Conservation (phyloP, 768 basidiomycete genomes). For the Mycena vulgaris region DNA sequence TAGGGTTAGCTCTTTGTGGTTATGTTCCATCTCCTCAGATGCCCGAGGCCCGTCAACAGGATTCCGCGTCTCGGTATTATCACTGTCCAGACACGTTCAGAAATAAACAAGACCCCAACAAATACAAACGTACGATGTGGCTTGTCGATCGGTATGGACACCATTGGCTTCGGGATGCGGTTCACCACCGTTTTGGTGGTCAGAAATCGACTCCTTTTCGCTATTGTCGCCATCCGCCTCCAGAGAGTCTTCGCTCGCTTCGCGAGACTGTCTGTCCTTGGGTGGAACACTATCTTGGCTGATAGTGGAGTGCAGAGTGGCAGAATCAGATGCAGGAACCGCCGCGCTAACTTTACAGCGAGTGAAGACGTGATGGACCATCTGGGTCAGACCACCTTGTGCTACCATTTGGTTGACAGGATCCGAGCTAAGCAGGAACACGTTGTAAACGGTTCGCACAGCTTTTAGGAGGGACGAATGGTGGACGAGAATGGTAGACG, state of each 20-base stretch:
- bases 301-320: slow-evolving; percentile 30
- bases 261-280: slow-evolving; percentile 17
- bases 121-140: slow-evolving; percentile 16
- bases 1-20: slow-evolving; percentile 67
- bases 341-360: slow-evolving; percentile 70
- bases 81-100: slow-evolving; percentile 41
- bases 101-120: slow-evolving; percentile 2
- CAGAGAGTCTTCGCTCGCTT: slow-evolving; percentile 26
- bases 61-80: slow-evolving; percentile 53
- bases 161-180: slow-evolving; percentile 14
- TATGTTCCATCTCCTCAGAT: slow-evolving; percentile 46
- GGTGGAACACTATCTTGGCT: slow-evolving; percentile 38
- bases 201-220: slow-evolving; percentile 9
- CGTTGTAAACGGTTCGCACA: slow-evolving; percentile 97
- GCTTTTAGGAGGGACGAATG: slow-evolving; percentile 97
- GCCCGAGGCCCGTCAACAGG: slow-evolving; percentile 52
- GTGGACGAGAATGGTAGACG: slow-evolving; percentile 89
- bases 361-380: slow-evolving; percentile 97
- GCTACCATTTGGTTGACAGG: slow-evolving; percentile 98
- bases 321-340: slow-evolving; percentile 41
- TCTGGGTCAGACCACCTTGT: slow-evolving; percentile 97
- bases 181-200: slow-evolving; percentile 22
- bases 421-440: slow-evolving; percentile 93
- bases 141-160: not conserved
- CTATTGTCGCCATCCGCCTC: slow-evolving; percentile 10